A percentile compares a stretch with the other conserved stretches of the same genome.
These are phyloP conservation scores for Elsinoe perseae DNA, from an alignment of 2,329 filamentous ascomycete genomes.

Conservation along the genomic window DNA sequence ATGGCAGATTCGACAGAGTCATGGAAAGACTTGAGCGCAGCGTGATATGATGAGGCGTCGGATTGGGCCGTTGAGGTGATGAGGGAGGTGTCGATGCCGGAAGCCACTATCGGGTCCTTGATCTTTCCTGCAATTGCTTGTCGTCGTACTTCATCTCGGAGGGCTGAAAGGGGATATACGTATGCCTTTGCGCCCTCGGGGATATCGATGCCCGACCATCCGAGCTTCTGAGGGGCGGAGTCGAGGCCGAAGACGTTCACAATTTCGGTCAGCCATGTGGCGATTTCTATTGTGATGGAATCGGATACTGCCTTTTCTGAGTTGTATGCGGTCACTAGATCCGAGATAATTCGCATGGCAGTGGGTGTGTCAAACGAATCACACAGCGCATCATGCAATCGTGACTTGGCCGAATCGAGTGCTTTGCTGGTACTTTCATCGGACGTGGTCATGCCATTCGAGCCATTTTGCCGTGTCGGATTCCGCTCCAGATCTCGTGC, in stretches of 20 bases:
- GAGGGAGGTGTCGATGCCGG: constrained; percentile 22
- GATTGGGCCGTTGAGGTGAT: constrained; percentile 10
- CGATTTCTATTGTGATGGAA: constrained; percentile 47
- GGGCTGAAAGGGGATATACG: constrained; percentile 50
- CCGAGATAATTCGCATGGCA: constrained; percentile 69
- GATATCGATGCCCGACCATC: constrained; percentile 59
- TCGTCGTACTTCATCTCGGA: constrained; percentile 52
- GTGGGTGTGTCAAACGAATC: constrained; percentile 84
- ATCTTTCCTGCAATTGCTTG: constrained; percentile 47
- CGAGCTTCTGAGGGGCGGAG: constrained; percentile 46
- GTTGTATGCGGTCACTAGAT: constrained; percentile 73
- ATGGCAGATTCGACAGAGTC: constrained; percentile 54
- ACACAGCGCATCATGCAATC: constrained; percentile 58
- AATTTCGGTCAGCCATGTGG: constrained; percentile 73
- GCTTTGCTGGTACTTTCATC: constrained; percentile 30
- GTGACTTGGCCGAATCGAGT: constrained; percentile 48
- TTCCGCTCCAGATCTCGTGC: constrained; percentile 40
- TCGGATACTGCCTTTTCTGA: constrained; percentile 41
- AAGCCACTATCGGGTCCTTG: constrained; percentile 26
- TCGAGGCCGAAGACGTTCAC: constrained; percentile 80
- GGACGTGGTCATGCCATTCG: constrained; percentile 19
- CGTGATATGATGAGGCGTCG: constrained; percentile 37
- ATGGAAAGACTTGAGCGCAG: constrained; percentile 46
- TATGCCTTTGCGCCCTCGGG: constrained; percentile 52
- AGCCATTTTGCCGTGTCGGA: constrained; percentile 19